phyloP scores from a whole-genome alignment of 176 grass and related monocot genomes.

The Luzula sylvatica region DNA sequence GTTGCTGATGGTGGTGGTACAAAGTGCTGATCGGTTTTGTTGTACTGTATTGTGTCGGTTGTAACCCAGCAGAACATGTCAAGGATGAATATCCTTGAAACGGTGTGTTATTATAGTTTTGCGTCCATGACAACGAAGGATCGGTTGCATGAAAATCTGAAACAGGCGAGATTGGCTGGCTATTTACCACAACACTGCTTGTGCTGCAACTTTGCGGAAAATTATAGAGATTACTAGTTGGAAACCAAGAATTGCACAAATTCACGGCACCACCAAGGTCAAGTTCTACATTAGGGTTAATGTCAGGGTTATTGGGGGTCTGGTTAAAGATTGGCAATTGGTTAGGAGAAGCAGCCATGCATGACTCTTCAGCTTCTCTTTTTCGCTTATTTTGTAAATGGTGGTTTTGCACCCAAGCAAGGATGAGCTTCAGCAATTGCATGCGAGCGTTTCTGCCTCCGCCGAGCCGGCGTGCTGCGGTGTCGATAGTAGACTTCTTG shows the following conservation, averaged over 20 bases:
- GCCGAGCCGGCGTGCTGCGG: conserved; percentile 55
- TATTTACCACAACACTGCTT: conserved; percentile 42
- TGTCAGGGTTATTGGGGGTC: not conserved
- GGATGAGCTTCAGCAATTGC: conserved; percentile 87
- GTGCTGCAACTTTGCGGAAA: conserved; percentile 44
- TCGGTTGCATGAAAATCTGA: conserved; percentile 47
- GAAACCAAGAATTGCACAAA: conserved; percentile 38
- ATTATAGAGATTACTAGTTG: conserved; percentile 15
- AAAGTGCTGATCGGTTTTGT: conserved; percentile 27
- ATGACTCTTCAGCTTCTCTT: conserved; percentile 5
- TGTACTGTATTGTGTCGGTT: conserved; percentile 17
- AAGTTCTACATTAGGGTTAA: conserved; percentile 42
- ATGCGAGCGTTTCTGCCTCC: conserved; percentile 45
- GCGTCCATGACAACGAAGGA: conserved; percentile 36
- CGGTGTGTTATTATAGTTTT: conserved; percentile 19
- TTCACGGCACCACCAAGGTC: conserved; percentile 1
- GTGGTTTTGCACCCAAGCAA: conserved; percentile 86
- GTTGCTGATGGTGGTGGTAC: conserved; percentile 19
- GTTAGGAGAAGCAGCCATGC: conserved; percentile 15
- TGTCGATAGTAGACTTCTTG: conserved; percentile 73
- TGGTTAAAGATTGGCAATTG: conserved; percentile 6
- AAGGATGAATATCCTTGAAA: conserved; percentile 18
- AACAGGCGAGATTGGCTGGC: conserved; percentile 46
- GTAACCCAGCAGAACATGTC: conserved; percentile 16
- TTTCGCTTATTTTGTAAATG: conserved; percentile 59